Conservation (phyloP, 305 asterid species). For the Stenogyne calaminthoides region DNA sequence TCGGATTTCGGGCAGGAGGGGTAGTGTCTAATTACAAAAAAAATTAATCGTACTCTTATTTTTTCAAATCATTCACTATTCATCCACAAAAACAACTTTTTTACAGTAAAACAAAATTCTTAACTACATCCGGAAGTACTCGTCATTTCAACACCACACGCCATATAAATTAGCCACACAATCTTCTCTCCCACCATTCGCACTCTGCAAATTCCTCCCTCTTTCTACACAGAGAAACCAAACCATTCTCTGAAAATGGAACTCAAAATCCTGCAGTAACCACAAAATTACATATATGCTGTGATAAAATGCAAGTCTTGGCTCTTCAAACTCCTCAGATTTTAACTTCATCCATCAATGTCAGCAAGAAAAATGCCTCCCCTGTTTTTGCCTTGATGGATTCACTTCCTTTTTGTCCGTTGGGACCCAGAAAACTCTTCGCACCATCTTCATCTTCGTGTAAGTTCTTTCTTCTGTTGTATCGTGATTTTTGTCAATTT, state of each 20-base stretch:
- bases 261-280: slow-evolving; percentile 6
- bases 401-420: slow-evolving; percentile 33
- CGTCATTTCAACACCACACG: slow-evolving; percentile 30
- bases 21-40: too few species aligned
- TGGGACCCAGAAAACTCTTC: slow-evolving; percentile 21
- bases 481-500: not conserved
- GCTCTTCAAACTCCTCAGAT: slow-evolving; percentile 42
- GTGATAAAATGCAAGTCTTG: slow-evolving; percentile 44
- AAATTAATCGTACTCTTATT: too few species aligned
- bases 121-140: not conserved
- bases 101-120: not conserved
- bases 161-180: slow-evolving; percentile 39
- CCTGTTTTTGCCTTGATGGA: slow-evolving; percentile 28
- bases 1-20: too few species aligned
- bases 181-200: slow-evolving; percentile 22
- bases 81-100: not conserved
- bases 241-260: slow-evolving; percentile 30
- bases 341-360: slow-evolving; percentile 29
- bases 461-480: slow-evolving; percentile 21
- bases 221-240: not conserved
- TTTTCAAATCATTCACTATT: not conserved
- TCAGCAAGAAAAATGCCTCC: slow-evolving; percentile 21
- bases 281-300: not conserved
- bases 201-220: slow-evolving; percentile 12
- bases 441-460: slow-evolving; percentile 33